A percentile compares a stretch with the other conserved stretches of the same genome.
These are phyloP conservation scores for Verticillium nubilum DNA, from an alignment of 2,329 filamentous ascomycete species.

Conservation along the genomic window DNA sequence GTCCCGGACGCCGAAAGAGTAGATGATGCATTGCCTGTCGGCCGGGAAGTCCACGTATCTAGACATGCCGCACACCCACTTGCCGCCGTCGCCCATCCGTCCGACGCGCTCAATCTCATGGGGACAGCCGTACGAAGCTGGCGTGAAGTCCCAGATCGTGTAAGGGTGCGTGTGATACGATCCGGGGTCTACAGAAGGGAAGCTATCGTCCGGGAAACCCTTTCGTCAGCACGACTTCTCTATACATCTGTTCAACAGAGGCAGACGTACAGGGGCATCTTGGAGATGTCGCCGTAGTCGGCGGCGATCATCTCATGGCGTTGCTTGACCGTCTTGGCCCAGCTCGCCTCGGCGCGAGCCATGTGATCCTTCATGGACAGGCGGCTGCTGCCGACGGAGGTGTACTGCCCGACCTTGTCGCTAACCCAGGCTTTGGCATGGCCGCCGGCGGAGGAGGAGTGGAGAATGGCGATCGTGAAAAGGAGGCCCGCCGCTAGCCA, in stretches of 20 bases:
- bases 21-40: conserved; percentile 23
- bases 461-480: conserved; percentile 17
- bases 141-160: conserved; percentile 33
- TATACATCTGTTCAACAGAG: background rate
- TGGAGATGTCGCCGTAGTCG: conserved; percentile 16
- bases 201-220: conserved; percentile 8
- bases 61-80: conserved; percentile 35
- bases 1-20: conserved; percentile 30
- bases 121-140: conserved; percentile 31
- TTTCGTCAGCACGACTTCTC: background rate
- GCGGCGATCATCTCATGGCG: conserved; percentile 19
- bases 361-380: conserved; percentile 12
- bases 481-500: conserved; percentile 16
- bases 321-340: conserved; percentile 22
- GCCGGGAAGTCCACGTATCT: conserved; percentile 21
- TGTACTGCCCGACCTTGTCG: conserved; percentile 10
- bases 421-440: conserved; percentile 18
- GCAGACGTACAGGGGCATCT: conserved; percentile 16
- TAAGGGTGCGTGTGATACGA: conserved; percentile 21
- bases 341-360: conserved; percentile 14
- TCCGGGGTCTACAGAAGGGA: conserved; percentile 11
- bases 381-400: conserved; percentile 3
- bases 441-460: conserved; percentile 12
- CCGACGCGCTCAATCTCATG: conserved; percentile 33
- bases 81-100: conserved; percentile 33